Evolutionary conservation across 169 alveolate species (phyloP), one percentile per base, ranked within the genome.

Genomic region (Plasmodium vivax): DNA sequence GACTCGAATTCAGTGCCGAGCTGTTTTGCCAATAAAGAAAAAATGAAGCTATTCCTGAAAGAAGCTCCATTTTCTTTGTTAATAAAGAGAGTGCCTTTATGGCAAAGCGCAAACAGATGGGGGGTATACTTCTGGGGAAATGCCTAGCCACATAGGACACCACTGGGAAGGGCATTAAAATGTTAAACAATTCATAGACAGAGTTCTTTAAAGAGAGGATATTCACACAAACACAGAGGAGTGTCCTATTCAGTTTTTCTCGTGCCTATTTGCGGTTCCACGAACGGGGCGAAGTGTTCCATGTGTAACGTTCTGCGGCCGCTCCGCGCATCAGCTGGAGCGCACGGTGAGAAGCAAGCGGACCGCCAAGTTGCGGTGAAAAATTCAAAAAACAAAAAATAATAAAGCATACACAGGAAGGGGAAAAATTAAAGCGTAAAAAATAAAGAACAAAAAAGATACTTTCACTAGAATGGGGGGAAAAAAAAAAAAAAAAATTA

Each of bases 341-440:
- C 19, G 38, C 38, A 68, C 43, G 10, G 77, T 4, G 8, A 30
- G 77, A 27, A 30, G 14, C n/a, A 68, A 68, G 9, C 77, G 27
- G 27, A 27, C 77, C 7, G 77, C 16, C 38, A 68, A 68, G 41
- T 68, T 68, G 6, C 77, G n/a, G 36, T n/a, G 38, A n/a, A 68
- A 68, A 68, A 62, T 68, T 68, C 32, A 68, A 68, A 68, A 68
- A 23, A 23, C 32, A 68, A 68, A 68, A 68, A 27, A 68, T 68
- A 68, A 68, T 23, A 62, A 62, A 62, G 34, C 77, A 68, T 68
- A 68, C 77, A 68, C 38, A 30, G 77, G 38, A 27, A 23, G 8
- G n/a, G 77, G 34, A 68, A 68, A 68, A 68, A 68, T 68, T 68
- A 68, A 68, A 68, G 77, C 77, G 77, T 27, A 68, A 68, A 68